phyloP scores from a whole-genome alignment of 768 basidiomycete species.

The Podaxis rugospora region DNA sequence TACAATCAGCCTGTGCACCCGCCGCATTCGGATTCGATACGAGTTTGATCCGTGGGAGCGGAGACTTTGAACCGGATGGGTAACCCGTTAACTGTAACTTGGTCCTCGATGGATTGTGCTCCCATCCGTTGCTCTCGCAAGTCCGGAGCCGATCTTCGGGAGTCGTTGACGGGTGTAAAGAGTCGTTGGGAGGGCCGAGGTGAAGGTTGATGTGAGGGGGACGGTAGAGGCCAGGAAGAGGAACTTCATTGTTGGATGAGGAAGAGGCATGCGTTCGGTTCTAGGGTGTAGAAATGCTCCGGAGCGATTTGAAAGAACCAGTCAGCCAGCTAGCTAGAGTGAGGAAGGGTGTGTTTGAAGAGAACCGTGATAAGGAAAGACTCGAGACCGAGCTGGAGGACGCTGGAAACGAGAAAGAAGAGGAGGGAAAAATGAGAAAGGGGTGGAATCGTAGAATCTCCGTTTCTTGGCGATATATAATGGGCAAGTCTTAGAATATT shows the following conservation, averaged over 20 bases:
- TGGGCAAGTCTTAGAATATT: not conserved
- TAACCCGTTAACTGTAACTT: not conserved
- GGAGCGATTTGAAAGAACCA: not conserved
- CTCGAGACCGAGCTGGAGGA: not conserved
- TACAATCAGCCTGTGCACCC: not conserved
- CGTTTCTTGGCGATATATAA: not conserved
- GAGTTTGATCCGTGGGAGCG: not conserved
- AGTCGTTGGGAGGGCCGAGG: not conserved
- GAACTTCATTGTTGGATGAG: not conserved
- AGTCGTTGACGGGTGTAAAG: not conserved
- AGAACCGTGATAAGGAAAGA: not conserved
- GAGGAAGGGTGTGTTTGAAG: not conserved
- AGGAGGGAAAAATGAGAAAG: not conserved
- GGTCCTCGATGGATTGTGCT: not conserved
- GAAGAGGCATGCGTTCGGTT: not conserved
- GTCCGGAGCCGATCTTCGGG: not conserved
- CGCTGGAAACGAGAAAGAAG: not conserved
- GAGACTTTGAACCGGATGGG: not conserved
- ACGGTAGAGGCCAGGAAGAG: not conserved
- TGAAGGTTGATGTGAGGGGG: not conserved
- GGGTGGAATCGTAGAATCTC: not conserved
- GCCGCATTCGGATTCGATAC: not conserved
- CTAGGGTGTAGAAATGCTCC: not conserved
- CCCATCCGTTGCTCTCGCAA: not conserved
- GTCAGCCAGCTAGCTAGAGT: not conserved